These are phyloP conservation scores for Eucalyptus albens DNA, from an alignment of 345 rosid genomes.

Conservation along the genomic window DNA sequence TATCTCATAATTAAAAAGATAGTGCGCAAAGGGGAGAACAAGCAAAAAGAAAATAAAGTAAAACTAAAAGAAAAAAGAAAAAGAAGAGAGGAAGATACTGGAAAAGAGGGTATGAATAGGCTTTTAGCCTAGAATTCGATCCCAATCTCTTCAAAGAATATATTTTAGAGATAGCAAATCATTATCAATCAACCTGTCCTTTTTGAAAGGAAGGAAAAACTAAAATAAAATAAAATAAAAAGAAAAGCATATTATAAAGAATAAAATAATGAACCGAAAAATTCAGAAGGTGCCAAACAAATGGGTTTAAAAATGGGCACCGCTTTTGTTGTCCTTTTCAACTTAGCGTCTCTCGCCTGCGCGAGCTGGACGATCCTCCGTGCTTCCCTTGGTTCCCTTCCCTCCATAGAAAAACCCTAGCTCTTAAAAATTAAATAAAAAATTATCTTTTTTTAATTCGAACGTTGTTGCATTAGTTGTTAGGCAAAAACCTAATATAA, in stretches of 20 bases:
- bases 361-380: background rate
- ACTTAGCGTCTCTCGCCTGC: background rate
- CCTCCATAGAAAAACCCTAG: background rate
- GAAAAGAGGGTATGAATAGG: background rate
- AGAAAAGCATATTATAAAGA: background rate
- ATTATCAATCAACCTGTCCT: background rate
- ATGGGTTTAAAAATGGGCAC: background rate
- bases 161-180: background rate
- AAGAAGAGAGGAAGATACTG: background rate
- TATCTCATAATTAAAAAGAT: background rate
- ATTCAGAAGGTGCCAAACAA: background rate
- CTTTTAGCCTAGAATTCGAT: background rate
- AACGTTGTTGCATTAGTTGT: background rate
- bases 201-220: background rate
- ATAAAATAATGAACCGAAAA: background rate
- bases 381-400: background rate
- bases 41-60: background rate
- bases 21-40: background rate
- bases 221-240: background rate
- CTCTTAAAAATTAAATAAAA: background rate
- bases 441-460: too few species aligned
- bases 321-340: background rate
- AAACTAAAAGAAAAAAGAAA: background rate
- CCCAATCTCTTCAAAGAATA: background rate
- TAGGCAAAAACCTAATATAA: too few species aligned